These are phyloP conservation scores for Globisporangium takayamanum DNA, from an alignment of 352 stramenopile species.

Conservation along the genomic window DNA sequence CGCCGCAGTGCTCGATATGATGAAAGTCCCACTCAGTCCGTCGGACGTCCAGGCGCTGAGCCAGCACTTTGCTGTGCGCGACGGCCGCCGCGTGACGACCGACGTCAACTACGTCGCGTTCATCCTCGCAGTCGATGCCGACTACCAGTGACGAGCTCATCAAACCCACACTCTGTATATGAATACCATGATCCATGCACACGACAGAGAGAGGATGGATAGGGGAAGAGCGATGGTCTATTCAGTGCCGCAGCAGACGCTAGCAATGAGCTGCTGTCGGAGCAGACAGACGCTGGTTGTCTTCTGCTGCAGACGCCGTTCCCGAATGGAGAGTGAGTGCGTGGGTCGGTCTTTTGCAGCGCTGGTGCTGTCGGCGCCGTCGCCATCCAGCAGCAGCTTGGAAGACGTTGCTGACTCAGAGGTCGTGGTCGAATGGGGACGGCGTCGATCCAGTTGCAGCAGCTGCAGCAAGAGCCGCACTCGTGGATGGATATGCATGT, in stretches of 20 bases:
- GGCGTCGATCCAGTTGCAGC: no score
- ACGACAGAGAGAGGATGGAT: background rate
- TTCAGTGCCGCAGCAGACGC: background rate
- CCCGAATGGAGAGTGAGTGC: background rate
- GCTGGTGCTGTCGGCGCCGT: background rate
- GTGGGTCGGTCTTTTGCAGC: background rate
- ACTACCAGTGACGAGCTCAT: slow-evolving; percentile 33
- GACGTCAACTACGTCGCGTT: slow-evolving; percentile 81
- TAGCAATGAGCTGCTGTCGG: background rate
- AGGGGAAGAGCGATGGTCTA: slow-evolving; percentile 29
- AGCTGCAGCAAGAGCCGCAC: no score
- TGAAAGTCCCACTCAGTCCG: slow-evolving; percentile 51
- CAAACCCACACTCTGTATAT: background rate
- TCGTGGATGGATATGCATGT: background rate
- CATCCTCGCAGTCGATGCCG: slow-evolving; percentile 64
- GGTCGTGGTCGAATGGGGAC: no score
- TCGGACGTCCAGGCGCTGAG: slow-evolving; percentile 47
- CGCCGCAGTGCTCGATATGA: slow-evolving; percentile 78
- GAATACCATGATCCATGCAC: background rate
- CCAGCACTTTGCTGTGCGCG: slow-evolving; percentile 42
- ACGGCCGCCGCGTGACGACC: slow-evolving; percentile 42
- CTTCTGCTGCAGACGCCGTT: background rate
- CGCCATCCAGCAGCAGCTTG: no score
- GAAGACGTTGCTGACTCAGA: no score
- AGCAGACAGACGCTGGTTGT: background rate